A percentile compares a stretch with the other conserved stretches of the same genome.
These are phyloP conservation scores for Euclidium syriacum DNA, from an alignment of 345 rosid species.

Conservation along the genomic window DNA sequence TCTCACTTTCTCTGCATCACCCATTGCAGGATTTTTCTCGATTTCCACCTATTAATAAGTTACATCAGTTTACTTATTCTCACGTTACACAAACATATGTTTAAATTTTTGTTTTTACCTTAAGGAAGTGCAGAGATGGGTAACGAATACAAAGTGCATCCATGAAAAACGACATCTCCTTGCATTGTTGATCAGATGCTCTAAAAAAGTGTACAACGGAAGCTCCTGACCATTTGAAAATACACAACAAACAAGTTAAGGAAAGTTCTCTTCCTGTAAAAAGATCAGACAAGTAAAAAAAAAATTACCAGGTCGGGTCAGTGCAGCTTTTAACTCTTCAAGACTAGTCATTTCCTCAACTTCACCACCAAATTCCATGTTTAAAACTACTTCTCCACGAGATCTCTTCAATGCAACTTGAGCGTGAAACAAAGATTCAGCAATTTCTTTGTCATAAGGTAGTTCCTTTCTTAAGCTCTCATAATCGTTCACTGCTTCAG, in stretches of 20 bases:
- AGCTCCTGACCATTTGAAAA: constrained; percentile 46
- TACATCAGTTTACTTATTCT: constrained; percentile 5
- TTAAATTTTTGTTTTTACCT: constrained; percentile 40
- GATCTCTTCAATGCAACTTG: constrained; percentile 93
- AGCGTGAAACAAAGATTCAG: constrained; percentile 85
- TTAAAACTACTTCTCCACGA: constrained; percentile 80
- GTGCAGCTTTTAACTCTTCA: constrained; percentile 77
- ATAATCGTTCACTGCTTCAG: constrained; percentile 80
- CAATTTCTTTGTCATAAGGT: constrained; percentile 73
- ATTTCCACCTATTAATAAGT: constrained; percentile 59
- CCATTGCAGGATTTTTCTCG: constrained; percentile 45
- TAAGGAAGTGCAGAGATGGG: constrained; percentile 78
- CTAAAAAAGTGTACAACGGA: constrained; percentile 66
- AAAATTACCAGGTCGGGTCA: constrained; percentile 63
- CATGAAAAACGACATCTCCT: constrained; percentile 70
- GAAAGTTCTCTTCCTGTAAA: not conserved
- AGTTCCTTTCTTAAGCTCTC: constrained; percentile 76
- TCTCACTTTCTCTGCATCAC: constrained; percentile 73
- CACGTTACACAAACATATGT: not conserved
- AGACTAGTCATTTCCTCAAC: constrained; percentile 71
- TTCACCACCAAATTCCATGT: constrained; percentile 95
- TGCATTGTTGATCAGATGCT: constrained; percentile 66
- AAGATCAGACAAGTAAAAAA: not conserved
- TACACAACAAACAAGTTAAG: not conserved
- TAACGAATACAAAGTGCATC: constrained; percentile 75